Evolutionary conservation across 116 monocot species (phyloP), one percentile per base, ranked within the genome.

Genomic region (Phalaenopsis hybrid): DNA sequence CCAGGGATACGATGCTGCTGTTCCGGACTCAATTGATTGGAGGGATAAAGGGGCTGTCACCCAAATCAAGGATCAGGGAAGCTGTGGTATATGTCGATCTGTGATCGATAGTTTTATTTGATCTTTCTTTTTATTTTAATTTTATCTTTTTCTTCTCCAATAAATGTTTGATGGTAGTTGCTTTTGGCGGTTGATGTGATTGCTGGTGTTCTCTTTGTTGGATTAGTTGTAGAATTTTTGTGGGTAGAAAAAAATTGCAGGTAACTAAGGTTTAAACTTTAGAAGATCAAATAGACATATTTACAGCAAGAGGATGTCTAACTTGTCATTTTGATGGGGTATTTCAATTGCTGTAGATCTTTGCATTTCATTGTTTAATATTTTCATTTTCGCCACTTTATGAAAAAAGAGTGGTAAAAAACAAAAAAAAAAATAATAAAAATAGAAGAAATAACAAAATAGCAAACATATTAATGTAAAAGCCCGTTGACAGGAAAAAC

Each of bases 41-140:
- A 91, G 98, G 86, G 33, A 91, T 51, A 90, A 85, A 28, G 98
- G 95, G 34, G 95, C 91, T 12, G 98, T 98, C 15, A 98, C 98
- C 33, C 34, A 77, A 1, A 88, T 98, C 58, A 98, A 98, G 73
- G 93, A 98, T 86, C 98, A 98, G 84, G 89, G 90, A 1, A 90
- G 89, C 85, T 98, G 98, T 45, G 98, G 98, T 98, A 82, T 33
- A 75, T 75, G 23, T 75, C n/a, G 18, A 75, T 46, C 23, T 41
- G 65, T 65, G 23, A 31, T 34, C 31, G 1, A 73, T 37, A 13
- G 31, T 73, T 41, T 73, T 73, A 16, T 41, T 73, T 15, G 72
- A 5, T 16, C 13, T 41, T 41, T 37, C 16, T 73, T 75, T 46
- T 21, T 41, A 41, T 41, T 41, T 41, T 41, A 41, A 16, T 75